These are phyloP conservation scores for Haplographium delicatum DNA, from an alignment of 495 filamentous ascomycete genomes.

Conservation along the genomic window DNA sequence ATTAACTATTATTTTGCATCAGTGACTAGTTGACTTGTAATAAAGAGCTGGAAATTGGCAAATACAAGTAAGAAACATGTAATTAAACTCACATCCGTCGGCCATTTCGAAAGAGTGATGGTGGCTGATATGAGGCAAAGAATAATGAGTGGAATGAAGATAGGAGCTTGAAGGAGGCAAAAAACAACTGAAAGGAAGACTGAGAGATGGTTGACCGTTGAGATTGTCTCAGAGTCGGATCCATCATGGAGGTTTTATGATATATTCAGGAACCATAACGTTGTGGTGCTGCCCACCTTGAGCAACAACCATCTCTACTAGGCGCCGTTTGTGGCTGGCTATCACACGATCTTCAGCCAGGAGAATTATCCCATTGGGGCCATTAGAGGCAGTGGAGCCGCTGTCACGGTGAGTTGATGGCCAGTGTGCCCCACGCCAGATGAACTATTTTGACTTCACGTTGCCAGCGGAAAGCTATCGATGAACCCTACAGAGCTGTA, in stretches of 20 bases:
- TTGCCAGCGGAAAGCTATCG: conserved; percentile 22
- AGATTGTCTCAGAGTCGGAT: conserved; percentile 17
- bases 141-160: conserved; percentile 6
- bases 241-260: conserved; percentile 20
- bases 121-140: conserved; percentile 19
- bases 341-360: conserved; percentile 20
- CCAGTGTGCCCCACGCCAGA: conserved; percentile 10
- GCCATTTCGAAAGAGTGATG: conserved; percentile 26
- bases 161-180: conserved; percentile 23
- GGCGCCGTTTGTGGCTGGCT: conserved; percentile 21
- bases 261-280: conserved; percentile 11
- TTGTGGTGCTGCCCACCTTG: background rate
- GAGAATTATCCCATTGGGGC: background rate
- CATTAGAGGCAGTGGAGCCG: conserved; percentile 14
- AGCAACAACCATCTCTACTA: background rate
- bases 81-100: conserved; percentile 28
- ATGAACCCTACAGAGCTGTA: conserved; percentile 24
- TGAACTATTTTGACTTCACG: conserved; percentile 16
- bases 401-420: conserved; percentile 2
- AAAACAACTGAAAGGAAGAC: conserved; percentile 25
- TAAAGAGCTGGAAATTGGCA: conserved; percentile 24
- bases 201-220: conserved; percentile 11
- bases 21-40: conserved; percentile 30
- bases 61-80: conserved; percentile 28
- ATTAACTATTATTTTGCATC: conserved; percentile 58